Percentiles rank a stretch among this genome's conserved stretches.
phyloP scores from a whole-genome alignment of 495 filamentous ascomycete genomes.

The Lepraria neglecta region DNA sequence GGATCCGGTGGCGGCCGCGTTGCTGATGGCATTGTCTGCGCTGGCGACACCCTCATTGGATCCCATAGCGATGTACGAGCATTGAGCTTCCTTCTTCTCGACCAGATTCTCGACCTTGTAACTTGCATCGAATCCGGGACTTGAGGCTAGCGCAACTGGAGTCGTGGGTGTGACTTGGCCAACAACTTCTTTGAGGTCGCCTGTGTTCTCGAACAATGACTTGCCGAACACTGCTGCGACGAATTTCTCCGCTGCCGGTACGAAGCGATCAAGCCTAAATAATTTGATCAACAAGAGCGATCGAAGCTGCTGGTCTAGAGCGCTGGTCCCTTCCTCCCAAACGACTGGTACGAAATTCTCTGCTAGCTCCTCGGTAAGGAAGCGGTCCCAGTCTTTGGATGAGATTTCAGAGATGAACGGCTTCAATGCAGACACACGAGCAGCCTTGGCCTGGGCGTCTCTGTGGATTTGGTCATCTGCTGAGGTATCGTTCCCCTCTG shows the following conservation, averaged over 20 bases:
- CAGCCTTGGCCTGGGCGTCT: slow-evolving; percentile 61
- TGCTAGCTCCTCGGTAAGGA: slow-evolving; percentile 78
- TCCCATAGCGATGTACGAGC: slow-evolving; percentile 98
- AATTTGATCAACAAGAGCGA: slow-evolving; percentile 86
- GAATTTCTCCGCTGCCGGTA: slow-evolving; percentile 85
- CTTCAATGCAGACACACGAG: slow-evolving; percentile 67
- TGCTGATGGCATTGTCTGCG: slow-evolving; percentile 91
- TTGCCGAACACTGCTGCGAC: slow-evolving; percentile 84
- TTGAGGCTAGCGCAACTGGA: slow-evolving; percentile 87
- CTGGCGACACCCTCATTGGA: slow-evolving; percentile 87
- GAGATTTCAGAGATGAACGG: slow-evolving; percentile 56
- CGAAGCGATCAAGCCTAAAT: slow-evolving; percentile 90
- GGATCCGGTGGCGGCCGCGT: slow-evolving; percentile 82
- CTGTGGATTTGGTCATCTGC: slow-evolving; percentile 55
- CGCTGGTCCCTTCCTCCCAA: slow-evolving; percentile 60
- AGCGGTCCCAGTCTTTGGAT: slow-evolving; percentile 66
- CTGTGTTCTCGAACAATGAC: slow-evolving; percentile 68
- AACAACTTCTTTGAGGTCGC: slow-evolving; percentile 79
- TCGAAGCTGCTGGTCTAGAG: slow-evolving; percentile 70
- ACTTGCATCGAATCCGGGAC: slow-evolving; percentile 93
- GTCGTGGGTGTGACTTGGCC: slow-evolving; percentile 75
- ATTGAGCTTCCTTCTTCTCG: slow-evolving; percentile 69
- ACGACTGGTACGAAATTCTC: slow-evolving; percentile 77
- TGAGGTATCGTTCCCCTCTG: slow-evolving; percentile 74
- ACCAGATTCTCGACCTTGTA: slow-evolving; percentile 98